Percentiles rank a stretch among this genome's conserved stretches.
phyloP scores from a whole-genome alignment of 169 alveolate species.

The Plasmodium gaboni region DNA sequence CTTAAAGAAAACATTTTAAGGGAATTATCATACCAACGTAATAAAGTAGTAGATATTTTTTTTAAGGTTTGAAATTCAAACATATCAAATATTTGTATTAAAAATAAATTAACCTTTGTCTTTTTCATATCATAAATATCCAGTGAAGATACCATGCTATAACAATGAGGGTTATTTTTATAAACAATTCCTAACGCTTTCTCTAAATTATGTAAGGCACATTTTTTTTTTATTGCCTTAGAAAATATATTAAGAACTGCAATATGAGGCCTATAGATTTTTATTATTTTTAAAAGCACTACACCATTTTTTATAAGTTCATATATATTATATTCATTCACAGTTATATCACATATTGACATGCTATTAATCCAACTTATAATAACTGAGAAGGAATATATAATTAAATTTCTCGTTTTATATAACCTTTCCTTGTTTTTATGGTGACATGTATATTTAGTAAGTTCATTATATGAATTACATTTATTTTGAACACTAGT shows the following conservation, averaged over 20 bases:
- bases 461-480: conserved; percentile 39
- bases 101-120: conserved; percentile 36
- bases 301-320: conserved; percentile 59
- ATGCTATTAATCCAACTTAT: conserved; percentile 68
- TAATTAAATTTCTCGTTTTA: conserved; percentile 27
- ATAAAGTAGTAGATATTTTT: conserved; percentile 41
- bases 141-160: conserved; percentile 48
- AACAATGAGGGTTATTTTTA: conserved; percentile 54
- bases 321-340: conserved; percentile 56
- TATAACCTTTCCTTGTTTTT: conserved; percentile 45
- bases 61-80: conserved; percentile 51
- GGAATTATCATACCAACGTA: conserved; percentile 51
- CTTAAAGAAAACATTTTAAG: conserved; percentile 25
- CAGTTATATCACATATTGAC: conserved; percentile 26
- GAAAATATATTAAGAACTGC: conserved; percentile 29
- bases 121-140: conserved; percentile 66
- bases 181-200: conserved; percentile 55
- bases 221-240: conserved; percentile 64
- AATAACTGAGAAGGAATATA: conserved; percentile 37
- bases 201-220: conserved; percentile 67
- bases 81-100: conserved; percentile 53
- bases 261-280: conserved; percentile 41
- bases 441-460: conserved; percentile 18
- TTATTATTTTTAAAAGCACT: conserved; percentile 42
- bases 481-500: conserved; percentile 21